A percentile compares a stretch with the other conserved stretches of the same genome.
Evolutionary conservation across 257 asterid species (phyloP).

Genomic region (Galeopsis tetrahit): DNA sequence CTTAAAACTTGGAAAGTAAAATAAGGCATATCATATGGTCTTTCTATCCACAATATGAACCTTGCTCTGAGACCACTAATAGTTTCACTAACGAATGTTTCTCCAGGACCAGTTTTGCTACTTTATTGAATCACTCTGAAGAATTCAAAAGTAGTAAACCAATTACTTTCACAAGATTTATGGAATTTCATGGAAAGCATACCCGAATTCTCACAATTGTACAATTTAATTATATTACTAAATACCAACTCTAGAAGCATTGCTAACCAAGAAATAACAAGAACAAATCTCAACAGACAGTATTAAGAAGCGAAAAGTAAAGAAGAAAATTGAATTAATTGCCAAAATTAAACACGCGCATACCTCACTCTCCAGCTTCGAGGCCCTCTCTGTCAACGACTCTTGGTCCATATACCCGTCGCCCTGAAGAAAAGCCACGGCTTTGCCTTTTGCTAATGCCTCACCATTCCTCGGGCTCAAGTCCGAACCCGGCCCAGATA

Average conservation of each 20-base stretch:
- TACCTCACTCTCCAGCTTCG: constrained; percentile 82
- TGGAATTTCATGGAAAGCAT: not conserved
- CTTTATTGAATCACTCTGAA: not conserved
- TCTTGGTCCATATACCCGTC: constrained; percentile 58
- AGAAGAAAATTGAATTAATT: constrained; percentile 1
- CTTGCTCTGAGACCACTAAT: constrained; percentile 21
- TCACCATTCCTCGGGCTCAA: constrained; percentile 52
- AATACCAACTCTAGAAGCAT: constrained; percentile 20
- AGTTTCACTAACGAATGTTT: not conserved
- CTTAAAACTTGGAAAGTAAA: constrained; percentile 24
- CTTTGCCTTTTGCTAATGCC: constrained; percentile 51
- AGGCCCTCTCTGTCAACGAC: constrained; percentile 51
- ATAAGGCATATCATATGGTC: constrained; percentile 14
- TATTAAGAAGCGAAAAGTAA: not conserved
- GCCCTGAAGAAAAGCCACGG: constrained; percentile 44
- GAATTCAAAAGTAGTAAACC: constrained; percentile 9
- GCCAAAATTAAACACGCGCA: constrained; percentile 36
- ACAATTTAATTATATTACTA: constrained; percentile 13
- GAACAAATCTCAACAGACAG: not conserved
- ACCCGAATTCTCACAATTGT: not conserved
- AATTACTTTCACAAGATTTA: constrained; percentile 1
- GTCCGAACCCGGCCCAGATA: constrained; percentile 47
- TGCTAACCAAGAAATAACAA: constrained; percentile 20
- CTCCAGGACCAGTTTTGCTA: constrained; percentile 2
- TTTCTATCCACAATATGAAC: constrained; percentile 11